phyloP scores from a whole-genome alignment of 2,329 filamentous ascomycete species.

The Alternaria conjuncta region DNA sequence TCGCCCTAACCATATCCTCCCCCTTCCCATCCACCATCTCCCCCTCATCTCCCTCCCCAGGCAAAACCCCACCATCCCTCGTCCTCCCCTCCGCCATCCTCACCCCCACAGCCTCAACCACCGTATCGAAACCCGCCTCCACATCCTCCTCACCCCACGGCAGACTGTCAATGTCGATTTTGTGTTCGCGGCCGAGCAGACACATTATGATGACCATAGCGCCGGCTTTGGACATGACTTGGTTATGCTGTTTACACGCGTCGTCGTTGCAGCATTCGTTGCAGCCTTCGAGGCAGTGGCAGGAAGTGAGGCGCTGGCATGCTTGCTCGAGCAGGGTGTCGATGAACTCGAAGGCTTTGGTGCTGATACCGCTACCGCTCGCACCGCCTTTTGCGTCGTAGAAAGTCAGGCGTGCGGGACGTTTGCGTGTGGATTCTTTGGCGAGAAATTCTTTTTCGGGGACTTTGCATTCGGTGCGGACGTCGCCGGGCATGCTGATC shows the following conservation, averaged over 20 bases:
- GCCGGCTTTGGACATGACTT: constrained; percentile 93
- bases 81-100: constrained; percentile 44
- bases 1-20: constrained; percentile 51
- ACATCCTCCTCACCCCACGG: constrained; percentile 81
- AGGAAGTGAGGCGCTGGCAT: constrained; percentile 75
- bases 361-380: constrained; percentile 82
- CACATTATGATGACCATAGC: constrained; percentile 80
- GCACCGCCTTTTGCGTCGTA: constrained; percentile 94
- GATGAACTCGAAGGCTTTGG: constrained; percentile 92
- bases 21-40: constrained; percentile 30
- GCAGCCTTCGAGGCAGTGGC: constrained; percentile 80
- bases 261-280: constrained; percentile 89
- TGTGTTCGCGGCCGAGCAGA: constrained; percentile 72
- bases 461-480: constrained; percentile 92
- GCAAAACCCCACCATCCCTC: constrained; percentile 30
- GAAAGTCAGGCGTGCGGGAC: constrained; percentile 87
- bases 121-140: constrained; percentile 79
- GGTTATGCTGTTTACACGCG: constrained; percentile 82
- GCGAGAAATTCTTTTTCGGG: constrained; percentile 85
- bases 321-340: constrained; percentile 79
- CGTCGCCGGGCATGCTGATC: constrained; percentile 86
- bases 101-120: constrained; percentile 75
- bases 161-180: constrained; percentile 82
- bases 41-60: constrained; percentile 62
- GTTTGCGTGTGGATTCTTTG: constrained; percentile 72